Percentiles rank a stretch among this genome's conserved stretches.
Conservation (phyloP, 352 stramenopile genomes). For the Thraustochytrium sp. region DNA sequence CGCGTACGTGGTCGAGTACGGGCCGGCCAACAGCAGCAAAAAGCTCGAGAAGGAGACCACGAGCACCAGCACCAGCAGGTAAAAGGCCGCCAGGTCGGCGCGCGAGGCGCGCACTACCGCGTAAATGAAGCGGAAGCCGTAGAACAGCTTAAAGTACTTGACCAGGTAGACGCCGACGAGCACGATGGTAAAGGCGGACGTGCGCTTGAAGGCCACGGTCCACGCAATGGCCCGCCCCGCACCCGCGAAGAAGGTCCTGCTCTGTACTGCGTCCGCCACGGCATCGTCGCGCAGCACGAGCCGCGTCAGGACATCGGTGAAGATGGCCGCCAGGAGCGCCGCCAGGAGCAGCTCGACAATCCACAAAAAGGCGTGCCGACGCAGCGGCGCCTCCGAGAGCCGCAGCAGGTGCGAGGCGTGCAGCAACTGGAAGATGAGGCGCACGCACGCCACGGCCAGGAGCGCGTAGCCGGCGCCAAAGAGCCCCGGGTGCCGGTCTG, state of each 20-base stretch:
- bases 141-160: conserved; percentile 37
- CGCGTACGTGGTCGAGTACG: conserved; percentile 17
- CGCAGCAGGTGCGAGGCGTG: background rate
- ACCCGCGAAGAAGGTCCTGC: background rate
- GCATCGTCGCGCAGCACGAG: background rate
- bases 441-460: background rate
- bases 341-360: background rate
- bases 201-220: background rate
- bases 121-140: background rate
- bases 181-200: background rate
- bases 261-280: background rate
- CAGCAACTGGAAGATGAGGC: background rate
- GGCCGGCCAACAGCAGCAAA: background rate
- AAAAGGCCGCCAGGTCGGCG: background rate
- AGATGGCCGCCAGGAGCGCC: background rate
- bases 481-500: background rate
- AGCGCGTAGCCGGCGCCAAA: background rate
- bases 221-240: background rate
- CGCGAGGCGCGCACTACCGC: background rate
- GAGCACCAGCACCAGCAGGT: background rate
- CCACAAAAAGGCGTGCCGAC: background rate
- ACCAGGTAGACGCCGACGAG: background rate
- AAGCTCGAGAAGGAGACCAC: background rate
- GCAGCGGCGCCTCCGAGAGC: background rate
- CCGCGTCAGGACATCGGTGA: background rate